Base-by-base conservation (phyloP, 2,329 filamentous ascomycete genomes). In the Diaporthe sp. region DNA sequence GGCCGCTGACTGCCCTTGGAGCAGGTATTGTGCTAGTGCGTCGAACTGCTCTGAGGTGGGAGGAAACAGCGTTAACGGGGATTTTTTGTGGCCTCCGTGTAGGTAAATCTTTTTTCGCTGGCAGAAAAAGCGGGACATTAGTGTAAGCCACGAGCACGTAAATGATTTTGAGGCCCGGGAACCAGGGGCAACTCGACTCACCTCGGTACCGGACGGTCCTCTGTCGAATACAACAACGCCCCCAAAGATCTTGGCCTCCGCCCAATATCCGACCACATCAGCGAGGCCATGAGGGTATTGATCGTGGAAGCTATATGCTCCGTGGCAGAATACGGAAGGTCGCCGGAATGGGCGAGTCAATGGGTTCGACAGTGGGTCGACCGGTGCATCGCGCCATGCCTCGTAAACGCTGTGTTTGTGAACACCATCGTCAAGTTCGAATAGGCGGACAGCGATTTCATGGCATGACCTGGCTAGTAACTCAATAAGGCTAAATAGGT, bases 331-430 rank as follows among this genome's bases (percentile, higher is more conserved):
- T 22, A 22, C 55, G 6, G 28, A 58, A 58, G 55, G 55, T 10
- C 15, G 17, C 17, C 28, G 55, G 4, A 9, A 9, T 12, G 28
- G 12, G 2, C 53, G 53, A 6, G 4, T 6, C 28, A 22, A 4
- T 34, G 55, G 55, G 7, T 58, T 22, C 6, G 55, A 34, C 7
- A 17, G 28, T 15, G n/a, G 51, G n/a, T 34, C 55, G 5, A 58
- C 15, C 15, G 55, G 55, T 22, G 28, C 55, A 58, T 58, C 55
- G 17, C 55, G 55, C 55, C 55, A 58, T 37, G 55, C 55, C 55
- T 34, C 55, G 7, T 58, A 34, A 17, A 58, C 55, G 17, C 55
- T 58, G 28, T 58, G 28, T 19, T 58, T 58, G 15, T 58, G 55
- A 17, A 37, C 1, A 22, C 17, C 55, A 22, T 34, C 31, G 25